These are phyloP conservation scores for Marasmius fiardii DNA, from an alignment of 1,284 basidiomycete genomes.

Conservation along the genomic window DNA sequence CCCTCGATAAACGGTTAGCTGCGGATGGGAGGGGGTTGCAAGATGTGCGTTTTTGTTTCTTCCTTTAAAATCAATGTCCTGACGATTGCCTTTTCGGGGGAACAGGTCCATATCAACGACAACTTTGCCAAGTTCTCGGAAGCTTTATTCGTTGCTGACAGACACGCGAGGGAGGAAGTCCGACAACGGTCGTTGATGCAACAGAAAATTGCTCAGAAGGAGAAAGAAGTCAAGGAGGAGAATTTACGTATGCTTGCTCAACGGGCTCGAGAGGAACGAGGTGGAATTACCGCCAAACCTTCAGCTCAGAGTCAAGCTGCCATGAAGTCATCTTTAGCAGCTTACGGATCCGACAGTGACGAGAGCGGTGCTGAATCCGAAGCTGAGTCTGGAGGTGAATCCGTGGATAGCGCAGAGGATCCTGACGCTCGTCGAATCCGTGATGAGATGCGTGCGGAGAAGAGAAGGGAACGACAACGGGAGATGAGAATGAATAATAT, in stretches of 20 bases:
- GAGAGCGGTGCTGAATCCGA: no score
- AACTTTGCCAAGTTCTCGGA: slow-evolving; percentile 99
- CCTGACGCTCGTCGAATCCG: slow-evolving; percentile 85
- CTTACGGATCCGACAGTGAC: slow-evolving; percentile 78
- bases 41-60: slow-evolving; percentile 66
- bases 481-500: slow-evolving; percentile 99
- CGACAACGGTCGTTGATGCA: slow-evolving; percentile 96
- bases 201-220: slow-evolving; percentile 96
- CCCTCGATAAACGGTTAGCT: slow-evolving; percentile 96
- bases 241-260: slow-evolving; percentile 92
- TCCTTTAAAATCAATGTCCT: neutral
- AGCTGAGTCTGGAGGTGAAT: slow-evolving; percentile 44
- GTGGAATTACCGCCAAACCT: slow-evolving; percentile 68
- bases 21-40: slow-evolving; percentile 97
- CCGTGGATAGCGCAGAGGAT: slow-evolving; percentile 65
- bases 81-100: slow-evolving; percentile 12
- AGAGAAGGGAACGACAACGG: slow-evolving; percentile 90
- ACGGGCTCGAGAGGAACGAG: slow-evolving; percentile 91
- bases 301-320: slow-evolving; percentile 57
- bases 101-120: slow-evolving; percentile 94
- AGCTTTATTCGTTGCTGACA: slow-evolving; percentile 93
- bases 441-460: slow-evolving; percentile 89
- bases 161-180: slow-evolving; percentile 97
- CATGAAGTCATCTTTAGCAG: slow-evolving; percentile 78
- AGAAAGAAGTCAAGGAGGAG: slow-evolving; percentile 97